These are phyloP conservation scores for Gonium pectorale DNA, from an alignment of 139 green algal species.

Conservation along the genomic window DNA sequence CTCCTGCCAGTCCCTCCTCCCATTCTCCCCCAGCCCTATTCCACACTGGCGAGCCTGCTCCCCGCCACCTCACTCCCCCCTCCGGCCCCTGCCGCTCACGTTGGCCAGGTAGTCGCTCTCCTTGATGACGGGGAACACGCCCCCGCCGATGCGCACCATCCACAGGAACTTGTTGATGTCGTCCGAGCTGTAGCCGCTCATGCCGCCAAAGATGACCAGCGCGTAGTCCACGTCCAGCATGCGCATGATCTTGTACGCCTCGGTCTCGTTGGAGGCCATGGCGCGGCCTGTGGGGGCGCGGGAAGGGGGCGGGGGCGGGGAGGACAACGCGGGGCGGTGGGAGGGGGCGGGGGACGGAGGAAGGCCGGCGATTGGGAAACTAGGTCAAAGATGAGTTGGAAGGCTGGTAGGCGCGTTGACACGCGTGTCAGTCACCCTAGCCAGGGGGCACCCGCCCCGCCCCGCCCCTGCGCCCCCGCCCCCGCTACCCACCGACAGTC, in stretches of 20 bases:
- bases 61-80: not conserved
- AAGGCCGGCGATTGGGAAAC: too few relatives aligned
- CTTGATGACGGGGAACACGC: conserved; percentile 85
- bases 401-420: too few relatives aligned
- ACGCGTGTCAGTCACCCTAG: too few relatives aligned
- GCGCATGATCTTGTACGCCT: conserved; percentile 73
- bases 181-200: conserved; percentile 85
- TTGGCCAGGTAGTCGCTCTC: conserved; percentile 89
- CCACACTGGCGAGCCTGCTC: not conserved
- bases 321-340: not conserved
- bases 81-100: not conserved
- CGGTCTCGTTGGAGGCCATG: conserved; percentile 56
- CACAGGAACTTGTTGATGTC: conserved; percentile 99
- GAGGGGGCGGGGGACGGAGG: not conserved
- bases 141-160: conserved; percentile 86
- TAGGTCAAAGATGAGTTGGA: too few relatives aligned
- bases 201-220: conserved; percentile 95
- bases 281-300: conserved; percentile 30
- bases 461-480: not conserved
- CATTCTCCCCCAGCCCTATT: not conserved
- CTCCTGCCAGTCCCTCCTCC: too few relatives aligned
- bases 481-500: conserved; percentile 50
- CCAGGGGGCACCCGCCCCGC: too few relatives aligned
- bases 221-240: conserved; percentile 95
- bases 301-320: not conserved